These are phyloP conservation scores for Apophysomyces sp. DNA, from an alignment of 371 early-diverging fungal genomes.

Conservation along the genomic window DNA sequence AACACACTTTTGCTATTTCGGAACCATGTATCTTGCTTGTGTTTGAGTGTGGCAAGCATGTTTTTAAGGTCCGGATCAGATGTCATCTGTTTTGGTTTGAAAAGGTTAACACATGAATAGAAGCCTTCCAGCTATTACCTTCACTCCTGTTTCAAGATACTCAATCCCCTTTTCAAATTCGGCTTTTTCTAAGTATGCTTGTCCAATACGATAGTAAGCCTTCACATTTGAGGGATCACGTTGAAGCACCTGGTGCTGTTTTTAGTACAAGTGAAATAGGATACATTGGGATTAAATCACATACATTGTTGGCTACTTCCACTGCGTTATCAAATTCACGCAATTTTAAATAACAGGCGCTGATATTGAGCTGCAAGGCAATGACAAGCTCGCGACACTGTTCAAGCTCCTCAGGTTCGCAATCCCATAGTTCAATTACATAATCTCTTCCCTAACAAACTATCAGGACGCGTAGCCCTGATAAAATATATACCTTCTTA, in stretches of 20 bases:
- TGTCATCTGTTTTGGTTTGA: constrained; percentile 3
- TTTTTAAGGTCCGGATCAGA: constrained; percentile 20
- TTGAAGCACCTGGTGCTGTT: constrained; percentile 33
- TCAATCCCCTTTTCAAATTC: constrained; percentile 55
- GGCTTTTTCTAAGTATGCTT: constrained; percentile 52
- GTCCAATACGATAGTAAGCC: constrained; percentile 60
- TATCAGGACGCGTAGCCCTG: not conserved
- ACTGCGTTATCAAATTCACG: constrained; percentile 38
- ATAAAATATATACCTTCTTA: constrained; percentile 14
- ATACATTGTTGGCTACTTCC: constrained; percentile 38
- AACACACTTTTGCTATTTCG: constrained; percentile 22
- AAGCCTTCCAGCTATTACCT: constrained; percentile 21
- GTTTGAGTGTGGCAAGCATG: constrained; percentile 5
- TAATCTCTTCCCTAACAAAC: constrained; percentile 27
- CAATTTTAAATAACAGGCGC: constrained; percentile 40
- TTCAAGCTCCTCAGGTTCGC: constrained; percentile 30
- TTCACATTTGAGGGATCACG: constrained; percentile 60
- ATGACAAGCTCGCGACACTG: constrained; percentile 25
- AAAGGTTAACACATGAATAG: not conserved
- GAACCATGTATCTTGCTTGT: constrained; percentile 9
- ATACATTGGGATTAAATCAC: not conserved
- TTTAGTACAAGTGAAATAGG: not conserved
- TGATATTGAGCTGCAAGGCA: constrained; percentile 37
- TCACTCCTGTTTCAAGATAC: constrained; percentile 44
- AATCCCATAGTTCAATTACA: constrained; percentile 41